Percentiles rank a stretch among this genome's conserved stretches.
These are phyloP conservation scores for Beauveria pseudobassiana DNA, from an alignment of 2,329 filamentous ascomycete genomes.

Conservation along the genomic window DNA sequence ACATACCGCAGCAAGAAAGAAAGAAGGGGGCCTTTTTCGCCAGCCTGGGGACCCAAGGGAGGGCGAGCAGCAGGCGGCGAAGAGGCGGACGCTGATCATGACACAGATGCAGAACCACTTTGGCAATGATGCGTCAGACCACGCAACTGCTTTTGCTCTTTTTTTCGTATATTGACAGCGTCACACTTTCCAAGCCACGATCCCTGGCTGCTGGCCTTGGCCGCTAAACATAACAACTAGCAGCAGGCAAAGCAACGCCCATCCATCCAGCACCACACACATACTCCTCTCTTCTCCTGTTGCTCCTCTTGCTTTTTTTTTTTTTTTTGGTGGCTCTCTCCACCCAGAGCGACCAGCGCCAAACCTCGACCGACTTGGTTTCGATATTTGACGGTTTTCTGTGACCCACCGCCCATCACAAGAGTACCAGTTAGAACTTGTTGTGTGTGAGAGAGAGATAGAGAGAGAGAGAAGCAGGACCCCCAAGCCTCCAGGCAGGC, in stretches of 20 bases:
- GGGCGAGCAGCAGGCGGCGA: not conserved
- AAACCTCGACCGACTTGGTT: not conserved
- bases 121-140: constrained; percentile 10
- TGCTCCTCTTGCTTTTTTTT: not conserved
- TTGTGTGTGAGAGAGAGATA: not conserved
- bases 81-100: constrained; percentile 8
- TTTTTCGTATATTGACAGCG: constrained; percentile 40
- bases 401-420: constrained; percentile 18
- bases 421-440: not conserved
- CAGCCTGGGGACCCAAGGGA: not conserved
- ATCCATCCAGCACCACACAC: not conserved
- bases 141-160: constrained; percentile 15
- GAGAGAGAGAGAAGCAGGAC: not conserved
- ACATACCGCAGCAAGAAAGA: not conserved
- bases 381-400: constrained; percentile 13
- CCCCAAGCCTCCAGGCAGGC: too few species aligned
- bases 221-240: not conserved
- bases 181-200: constrained; percentile 26
- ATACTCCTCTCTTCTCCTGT: not conserved
- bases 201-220: constrained; percentile 19
- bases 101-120: constrained; percentile 7
- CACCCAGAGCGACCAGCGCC: too few species aligned
- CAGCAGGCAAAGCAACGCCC: not conserved
- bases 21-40: not conserved
- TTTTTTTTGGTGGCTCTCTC: too few species aligned